phyloP scores from a whole-genome alignment of 257 asterid genomes.

The Solanum piurae region DNA sequence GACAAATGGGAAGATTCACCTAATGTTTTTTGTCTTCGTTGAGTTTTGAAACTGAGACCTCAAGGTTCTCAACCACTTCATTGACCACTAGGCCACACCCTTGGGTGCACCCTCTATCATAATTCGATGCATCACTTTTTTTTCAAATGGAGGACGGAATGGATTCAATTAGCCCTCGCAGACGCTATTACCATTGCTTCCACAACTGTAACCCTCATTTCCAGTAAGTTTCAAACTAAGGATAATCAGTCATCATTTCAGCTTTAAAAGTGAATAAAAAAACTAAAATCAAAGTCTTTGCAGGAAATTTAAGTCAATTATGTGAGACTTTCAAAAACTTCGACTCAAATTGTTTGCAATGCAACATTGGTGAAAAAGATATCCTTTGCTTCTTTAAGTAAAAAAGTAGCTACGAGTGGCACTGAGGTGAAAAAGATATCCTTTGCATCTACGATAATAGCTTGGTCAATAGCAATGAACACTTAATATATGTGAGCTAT shows the following conservation, averaged over 20 bases:
- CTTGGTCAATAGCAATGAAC: background rate
- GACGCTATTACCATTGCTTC: background rate
- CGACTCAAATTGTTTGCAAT: background rate
- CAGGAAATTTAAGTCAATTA: background rate
- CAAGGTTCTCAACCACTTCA: background rate
- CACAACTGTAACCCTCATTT: background rate
- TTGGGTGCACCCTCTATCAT: background rate
- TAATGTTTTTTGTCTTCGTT: no score
- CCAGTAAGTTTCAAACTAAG: background rate
- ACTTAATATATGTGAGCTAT: background rate
- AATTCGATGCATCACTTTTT: background rate
- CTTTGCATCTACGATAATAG: background rate
- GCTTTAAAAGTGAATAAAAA: background rate
- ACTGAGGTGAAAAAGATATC: background rate
- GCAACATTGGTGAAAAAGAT: background rate
- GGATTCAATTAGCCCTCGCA: background rate
- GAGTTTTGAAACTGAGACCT: background rate
- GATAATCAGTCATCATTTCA: background rate
- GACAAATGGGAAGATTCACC: background rate
- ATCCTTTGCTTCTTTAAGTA: background rate
- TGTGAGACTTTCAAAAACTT: background rate
- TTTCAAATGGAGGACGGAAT: background rate
- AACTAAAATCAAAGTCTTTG: background rate
- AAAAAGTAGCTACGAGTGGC: background rate
- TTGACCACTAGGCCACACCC: background rate